Evolutionary conservation across 2,329 filamentous ascomycete species (phyloP).

Genomic region (Fusarium sp.): DNA sequence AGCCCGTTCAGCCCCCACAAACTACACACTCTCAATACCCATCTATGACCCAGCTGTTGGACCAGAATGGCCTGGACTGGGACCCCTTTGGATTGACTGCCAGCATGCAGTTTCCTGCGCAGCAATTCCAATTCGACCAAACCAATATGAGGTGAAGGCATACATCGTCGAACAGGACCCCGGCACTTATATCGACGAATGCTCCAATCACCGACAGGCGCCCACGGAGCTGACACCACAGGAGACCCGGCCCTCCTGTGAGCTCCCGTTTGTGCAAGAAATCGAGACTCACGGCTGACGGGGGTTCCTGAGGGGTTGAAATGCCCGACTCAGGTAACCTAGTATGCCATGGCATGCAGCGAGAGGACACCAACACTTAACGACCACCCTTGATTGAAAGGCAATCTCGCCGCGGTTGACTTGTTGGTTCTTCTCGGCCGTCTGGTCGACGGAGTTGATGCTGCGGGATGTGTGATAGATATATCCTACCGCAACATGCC

Average conservation of each 20-base stretch:
- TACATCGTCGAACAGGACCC: conserved; percentile 5
- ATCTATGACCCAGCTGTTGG: conserved; percentile 72
- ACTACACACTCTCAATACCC: conserved; percentile 63
- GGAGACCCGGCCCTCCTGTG: conserved; percentile 8
- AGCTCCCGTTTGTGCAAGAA: conserved; percentile 24
- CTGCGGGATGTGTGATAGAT: conserved; percentile 41
- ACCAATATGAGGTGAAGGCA: conserved; percentile 61
- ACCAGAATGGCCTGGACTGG: conserved; percentile 84
- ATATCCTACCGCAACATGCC: conserved; percentile 38
- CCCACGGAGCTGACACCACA: conserved; percentile 21
- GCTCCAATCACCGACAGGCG: conserved; percentile 23
- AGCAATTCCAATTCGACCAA: conserved; percentile 81
- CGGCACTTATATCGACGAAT: conserved; percentile 17
- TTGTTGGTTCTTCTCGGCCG: conserved; percentile 28
- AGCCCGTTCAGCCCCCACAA: conserved; percentile 41
- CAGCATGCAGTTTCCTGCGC: conserved; percentile 93
- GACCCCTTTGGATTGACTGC: conserved; percentile 94
- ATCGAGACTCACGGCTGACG: conserved; percentile 14
- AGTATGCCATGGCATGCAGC: conserved; percentile 15
- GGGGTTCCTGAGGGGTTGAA: conserved; percentile 12
- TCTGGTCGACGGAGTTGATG: conserved; percentile 4
- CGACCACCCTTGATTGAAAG: conserved; percentile 38
- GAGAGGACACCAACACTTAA: conserved; percentile 31
- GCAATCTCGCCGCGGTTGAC: conserved; percentile 38
- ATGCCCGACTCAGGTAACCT: conserved; percentile 8